A percentile compares a stretch with the other conserved stretches of the same genome.
Conservation (phyloP, 2,329 filamentous ascomycete genomes). For the Penicillium sp. region DNA sequence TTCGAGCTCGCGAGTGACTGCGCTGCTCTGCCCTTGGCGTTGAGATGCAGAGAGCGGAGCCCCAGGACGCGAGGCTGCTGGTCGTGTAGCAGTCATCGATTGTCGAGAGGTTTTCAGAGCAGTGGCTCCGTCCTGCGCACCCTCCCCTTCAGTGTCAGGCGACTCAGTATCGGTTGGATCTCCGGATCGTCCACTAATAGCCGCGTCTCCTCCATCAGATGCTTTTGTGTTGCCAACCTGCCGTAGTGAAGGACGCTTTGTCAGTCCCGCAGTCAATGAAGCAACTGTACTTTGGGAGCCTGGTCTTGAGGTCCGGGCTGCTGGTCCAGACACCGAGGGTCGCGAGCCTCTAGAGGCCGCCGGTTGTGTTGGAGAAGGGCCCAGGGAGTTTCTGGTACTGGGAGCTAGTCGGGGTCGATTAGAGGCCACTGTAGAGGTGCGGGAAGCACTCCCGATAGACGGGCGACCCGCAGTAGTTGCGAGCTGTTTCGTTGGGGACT, state of each 20-base stretch:
- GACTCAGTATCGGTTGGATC: constrained; percentile 32
- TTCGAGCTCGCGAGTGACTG: constrained; percentile 69
- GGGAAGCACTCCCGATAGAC: constrained; percentile 48
- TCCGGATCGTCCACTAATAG: constrained; percentile 30
- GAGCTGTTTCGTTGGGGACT: constrained; percentile 78
- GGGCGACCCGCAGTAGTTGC: constrained; percentile 54
- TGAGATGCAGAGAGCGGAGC: constrained; percentile 34
- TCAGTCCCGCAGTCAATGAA: constrained; percentile 21
- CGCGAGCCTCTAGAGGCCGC: constrained; percentile 39
- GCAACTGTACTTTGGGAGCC: constrained; percentile 27
- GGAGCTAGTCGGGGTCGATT: constrained; percentile 57
- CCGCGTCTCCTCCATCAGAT: constrained; percentile 29
- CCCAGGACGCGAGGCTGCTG: constrained; percentile 27
- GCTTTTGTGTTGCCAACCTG: constrained; percentile 28
- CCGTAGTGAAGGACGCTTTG: constrained; percentile 39
- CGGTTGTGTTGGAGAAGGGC: constrained; percentile 53
- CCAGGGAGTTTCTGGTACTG: constrained; percentile 65
- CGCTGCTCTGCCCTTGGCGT: constrained; percentile 49
- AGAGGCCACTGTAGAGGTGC: constrained; percentile 50
- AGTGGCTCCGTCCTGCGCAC: constrained; percentile 20
- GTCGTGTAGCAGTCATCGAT: constrained; percentile 26
- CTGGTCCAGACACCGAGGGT: constrained; percentile 39
- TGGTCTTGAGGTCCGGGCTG: constrained; percentile 37
- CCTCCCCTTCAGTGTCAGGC: constrained; percentile 26
- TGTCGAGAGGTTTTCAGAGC: constrained; percentile 26